Evolutionary conservation across 805 yeast genomes (phyloP).

Genomic region (Candida nanaspora): DNA sequence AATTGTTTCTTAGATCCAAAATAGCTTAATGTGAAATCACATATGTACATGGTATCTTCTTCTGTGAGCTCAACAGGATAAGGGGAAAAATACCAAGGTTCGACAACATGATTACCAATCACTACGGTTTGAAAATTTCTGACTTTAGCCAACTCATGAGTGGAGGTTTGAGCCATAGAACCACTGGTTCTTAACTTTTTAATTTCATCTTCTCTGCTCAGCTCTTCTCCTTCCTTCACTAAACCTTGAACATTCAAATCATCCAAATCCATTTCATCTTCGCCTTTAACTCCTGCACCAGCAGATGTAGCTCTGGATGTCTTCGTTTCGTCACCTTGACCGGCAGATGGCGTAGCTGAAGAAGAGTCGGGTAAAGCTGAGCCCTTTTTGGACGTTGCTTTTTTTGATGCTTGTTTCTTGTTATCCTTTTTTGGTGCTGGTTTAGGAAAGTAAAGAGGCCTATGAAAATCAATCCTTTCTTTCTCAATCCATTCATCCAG

Average conservation of each 20-base stretch:
- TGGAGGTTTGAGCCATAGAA: slow-evolving; percentile 85
- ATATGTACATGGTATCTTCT: slow-evolving; percentile 81
- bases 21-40: slow-evolving; percentile 85
- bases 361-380: no score
- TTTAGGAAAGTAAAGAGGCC: slow-evolving; percentile 67
- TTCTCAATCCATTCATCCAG: slow-evolving; percentile 89
- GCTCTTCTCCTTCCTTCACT: slow-evolving; percentile 54
- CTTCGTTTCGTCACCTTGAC: slow-evolving; percentile 13
- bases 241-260: slow-evolving; percentile 80
- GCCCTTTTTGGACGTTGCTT: slow-evolving; percentile 15
- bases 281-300: slow-evolving; percentile 13
- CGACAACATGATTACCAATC: slow-evolving; percentile 86
- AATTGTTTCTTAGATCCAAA: slow-evolving; percentile 88
- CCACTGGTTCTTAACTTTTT: slow-evolving; percentile 91
- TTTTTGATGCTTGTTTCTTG: slow-evolving; percentile 13
- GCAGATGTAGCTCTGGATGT: slow-evolving; percentile 20
- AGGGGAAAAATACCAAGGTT: slow-evolving; percentile 98
- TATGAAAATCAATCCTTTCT: slow-evolving; percentile 62
- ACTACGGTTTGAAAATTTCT: slow-evolving; percentile 73
- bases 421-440: slow-evolving; percentile 40
- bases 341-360: slow-evolving; percentile 13
- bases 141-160: slow-evolving; percentile 82
- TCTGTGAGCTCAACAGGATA: slow-evolving; percentile 94
- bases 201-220: slow-evolving; percentile 85
- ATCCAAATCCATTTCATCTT: slow-evolving; percentile 80